Conservation (phyloP, 805 yeast genomes). For the Saturnispora silvae region DNA sequence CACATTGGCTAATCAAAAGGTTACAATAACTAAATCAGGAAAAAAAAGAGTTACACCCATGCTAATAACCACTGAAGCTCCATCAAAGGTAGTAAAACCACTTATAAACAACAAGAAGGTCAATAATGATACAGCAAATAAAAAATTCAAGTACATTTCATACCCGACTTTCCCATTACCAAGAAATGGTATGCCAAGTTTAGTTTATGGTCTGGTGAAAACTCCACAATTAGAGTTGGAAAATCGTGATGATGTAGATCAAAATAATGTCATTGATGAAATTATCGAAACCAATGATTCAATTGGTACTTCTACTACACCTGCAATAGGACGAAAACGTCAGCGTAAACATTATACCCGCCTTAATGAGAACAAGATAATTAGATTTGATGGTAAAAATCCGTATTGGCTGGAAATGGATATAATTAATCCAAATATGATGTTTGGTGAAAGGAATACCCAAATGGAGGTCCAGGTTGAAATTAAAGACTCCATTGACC, state of each 20-base stretch:
- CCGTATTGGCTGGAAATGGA: constrained; percentile 21
- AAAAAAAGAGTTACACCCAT: constrained; percentile 68
- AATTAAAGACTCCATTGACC: constrained; percentile 8
- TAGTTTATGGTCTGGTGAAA: constrained; percentile 48
- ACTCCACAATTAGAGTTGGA: constrained; percentile 24
- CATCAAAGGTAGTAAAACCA: constrained; percentile 11
- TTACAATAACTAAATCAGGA: constrained; percentile 64
- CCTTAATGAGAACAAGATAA: constrained; percentile 1
- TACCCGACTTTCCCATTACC: constrained; percentile 34
- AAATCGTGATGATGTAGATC: constrained; percentile 17
- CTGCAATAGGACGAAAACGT: constrained; percentile 16
- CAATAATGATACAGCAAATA: neutral
- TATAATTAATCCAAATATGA: constrained; percentile 19
- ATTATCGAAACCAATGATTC: constrained; percentile 21
- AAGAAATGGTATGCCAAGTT: constrained; percentile 50
- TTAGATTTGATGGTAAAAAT: constrained; percentile 1
- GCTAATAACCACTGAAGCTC: constrained; percentile 37
- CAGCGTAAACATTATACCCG: constrained; percentile 16
- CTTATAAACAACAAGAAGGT: no score
- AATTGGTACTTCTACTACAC: constrained; percentile 16
- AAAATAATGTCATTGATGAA: constrained; percentile 41
- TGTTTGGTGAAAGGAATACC: constrained; percentile 21
- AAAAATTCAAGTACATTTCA: constrained; percentile 4
- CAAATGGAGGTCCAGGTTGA: constrained; percentile 19
- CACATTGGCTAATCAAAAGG: constrained; percentile 29